Base-by-base conservation (phyloP, 306 rosid species). In the Canavalia gladiata region DNA sequence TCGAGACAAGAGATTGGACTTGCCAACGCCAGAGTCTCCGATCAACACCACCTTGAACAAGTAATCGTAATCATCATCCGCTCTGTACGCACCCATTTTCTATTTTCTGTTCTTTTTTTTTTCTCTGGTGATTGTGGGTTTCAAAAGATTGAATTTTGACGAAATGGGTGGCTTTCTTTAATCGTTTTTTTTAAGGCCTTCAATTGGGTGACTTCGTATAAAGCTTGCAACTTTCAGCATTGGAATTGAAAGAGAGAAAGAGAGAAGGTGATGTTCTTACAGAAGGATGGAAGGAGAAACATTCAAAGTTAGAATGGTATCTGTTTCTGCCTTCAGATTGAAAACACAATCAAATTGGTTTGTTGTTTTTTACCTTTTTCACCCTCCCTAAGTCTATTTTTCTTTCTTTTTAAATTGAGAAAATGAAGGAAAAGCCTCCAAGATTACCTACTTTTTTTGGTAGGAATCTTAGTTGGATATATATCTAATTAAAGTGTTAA, bases 21-120 rank as follows among this genome's bases (percentile, higher is more conserved):
- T 92, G 1, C 97, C 97, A 2, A 92, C 97, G 71, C 97, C 97
- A 5, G 97, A 92, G 76, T 92, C 97, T n/a, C 97, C 97, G 39
- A 92, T 92, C 77, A 92, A 84, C 33, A 92, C 97, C 68, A 92
- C 90, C 90, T 92, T 92, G 90, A 92, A 92, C 64, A 92, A 78
- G 81, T 89, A 90, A 33, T 92, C 97, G 69, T 90, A 92, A 50
- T 92, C 97, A 9, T 92, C 97, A 6, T 92, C 97, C 41, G 92
- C 90, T 79, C 92, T 90, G 74, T 92, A 92, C 37, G 89, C 91
- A 56, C 94, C 92, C 97, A 92, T 92, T 81, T 74, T 54, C 5
- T 18, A 18, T 18, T 18, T 18, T 18, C 25, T 18, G 25, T 18
- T 18, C 7, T 35, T 31, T 41, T 8, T 8, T 56, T 2, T 8